These are phyloP conservation scores for Sporobolomyces roseus DNA, from an alignment of 768 basidiomycete species.

Conservation along the genomic window DNA sequence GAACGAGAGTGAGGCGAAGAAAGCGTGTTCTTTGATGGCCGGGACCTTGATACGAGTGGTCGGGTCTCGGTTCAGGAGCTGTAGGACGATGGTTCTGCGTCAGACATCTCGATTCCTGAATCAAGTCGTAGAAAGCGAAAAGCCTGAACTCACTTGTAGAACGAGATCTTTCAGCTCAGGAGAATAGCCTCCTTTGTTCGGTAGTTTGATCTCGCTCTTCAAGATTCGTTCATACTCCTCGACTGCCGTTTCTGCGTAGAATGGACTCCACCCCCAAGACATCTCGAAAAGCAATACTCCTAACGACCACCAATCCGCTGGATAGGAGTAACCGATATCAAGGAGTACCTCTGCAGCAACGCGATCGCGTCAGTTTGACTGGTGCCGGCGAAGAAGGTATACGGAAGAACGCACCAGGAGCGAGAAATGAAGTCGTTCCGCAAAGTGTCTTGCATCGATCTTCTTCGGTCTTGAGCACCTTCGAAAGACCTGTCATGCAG, in stretches of 20 bases:
- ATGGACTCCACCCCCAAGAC: conserved; percentile 98
- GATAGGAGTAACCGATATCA: conserved; percentile 79
- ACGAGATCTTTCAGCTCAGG: conserved; percentile 30
- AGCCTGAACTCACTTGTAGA: conserved; percentile 62
- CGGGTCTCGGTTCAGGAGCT: conserved; percentile 87
- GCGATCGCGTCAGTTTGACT: background rate
- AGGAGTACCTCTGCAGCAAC: conserved; percentile 72
- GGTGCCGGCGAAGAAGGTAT: background rate
- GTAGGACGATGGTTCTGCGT: conserved; percentile 60
- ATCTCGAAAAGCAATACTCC: conserved; percentile 81
- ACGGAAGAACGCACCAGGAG: conserved; percentile 18
- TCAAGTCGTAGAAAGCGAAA: background rate
- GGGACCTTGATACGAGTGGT: conserved; percentile 85
- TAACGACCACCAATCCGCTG: conserved; percentile 70
- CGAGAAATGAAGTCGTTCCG: conserved; percentile 95
- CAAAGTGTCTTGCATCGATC: conserved; percentile 96
- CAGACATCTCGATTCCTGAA: background rate
- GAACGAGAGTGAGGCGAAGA: conserved; percentile 93
- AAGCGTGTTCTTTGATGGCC: conserved; percentile 89
- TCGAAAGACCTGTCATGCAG: too few species aligned
- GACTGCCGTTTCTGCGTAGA: conserved; percentile 95
- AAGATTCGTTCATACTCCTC: conserved; percentile 84
- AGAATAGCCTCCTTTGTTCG: conserved; percentile 47
- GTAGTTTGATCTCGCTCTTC: conserved; percentile 96
- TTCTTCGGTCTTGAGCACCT: conserved; percentile 80